Conservation (phyloP, 2,329 filamentous ascomycete genomes). For the Conoideocrella luteorostrata region DNA sequence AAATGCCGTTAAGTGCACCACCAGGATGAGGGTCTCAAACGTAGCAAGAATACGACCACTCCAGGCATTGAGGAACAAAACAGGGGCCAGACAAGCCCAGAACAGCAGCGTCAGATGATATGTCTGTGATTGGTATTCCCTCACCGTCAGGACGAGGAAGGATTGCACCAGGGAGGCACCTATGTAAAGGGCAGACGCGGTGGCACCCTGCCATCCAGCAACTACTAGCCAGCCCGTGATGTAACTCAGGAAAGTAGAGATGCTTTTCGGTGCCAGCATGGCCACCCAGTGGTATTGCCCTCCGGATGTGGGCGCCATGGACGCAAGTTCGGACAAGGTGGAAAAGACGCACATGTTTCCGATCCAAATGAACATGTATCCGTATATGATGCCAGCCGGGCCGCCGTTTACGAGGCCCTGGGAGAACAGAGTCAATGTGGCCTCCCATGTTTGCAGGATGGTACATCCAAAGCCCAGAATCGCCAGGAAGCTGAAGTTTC, state of each 20-base stretch:
- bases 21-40: slow-evolving; percentile 43
- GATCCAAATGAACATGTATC: slow-evolving; percentile 41
- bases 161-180: slow-evolving; percentile 42
- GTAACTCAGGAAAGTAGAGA: slow-evolving; percentile 49
- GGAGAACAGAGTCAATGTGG: too few relatives aligned
- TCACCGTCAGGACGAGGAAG: slow-evolving; percentile 27
- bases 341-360: slow-evolving; percentile 38
- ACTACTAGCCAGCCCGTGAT: slow-evolving; percentile 41
- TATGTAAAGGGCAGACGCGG: slow-evolving; percentile 32
- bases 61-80: slow-evolving; percentile 47
- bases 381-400: slow-evolving; percentile 46
- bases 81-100: slow-evolving; percentile 39
- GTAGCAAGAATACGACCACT: slow-evolving; percentile 40
- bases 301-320: slow-evolving; percentile 43
- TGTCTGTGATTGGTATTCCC: slow-evolving; percentile 18
- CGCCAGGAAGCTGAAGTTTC: too few relatives aligned
- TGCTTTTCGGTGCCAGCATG: slow-evolving; percentile 39
- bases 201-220: slow-evolving; percentile 37
- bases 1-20: slow-evolving; percentile 37
- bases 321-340: slow-evolving; percentile 33
- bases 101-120: slow-evolving; percentile 46
- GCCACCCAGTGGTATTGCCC: slow-evolving; percentile 58
- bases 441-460: too few relatives aligned
- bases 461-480: too few relatives aligned
- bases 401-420: slow-evolving; percentile 48